phyloP scores from a whole-genome alignment of 2,329 filamentous ascomycete genomes.

The Xylaria sp. region DNA sequence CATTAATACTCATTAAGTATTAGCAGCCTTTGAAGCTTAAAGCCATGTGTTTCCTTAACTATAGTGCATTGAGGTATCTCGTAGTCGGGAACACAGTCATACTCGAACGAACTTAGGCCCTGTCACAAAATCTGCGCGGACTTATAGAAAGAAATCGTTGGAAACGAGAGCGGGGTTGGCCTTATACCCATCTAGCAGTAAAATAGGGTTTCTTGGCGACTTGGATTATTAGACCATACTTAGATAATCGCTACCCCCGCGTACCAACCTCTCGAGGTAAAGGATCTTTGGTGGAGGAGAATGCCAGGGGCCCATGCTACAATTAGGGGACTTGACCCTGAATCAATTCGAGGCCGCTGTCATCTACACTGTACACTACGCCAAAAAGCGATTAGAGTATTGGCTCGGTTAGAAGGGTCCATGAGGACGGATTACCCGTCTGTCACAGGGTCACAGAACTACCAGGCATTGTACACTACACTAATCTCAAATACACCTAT shows the following conservation, averaged over 20 bases:
- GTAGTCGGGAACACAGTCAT: background rate
- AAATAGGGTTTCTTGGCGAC: conserved; percentile 15
- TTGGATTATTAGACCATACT: background rate
- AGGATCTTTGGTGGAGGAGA: conserved; percentile 9
- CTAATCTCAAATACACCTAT: conserved; percentile 26
- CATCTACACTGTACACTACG: conserved; percentile 24
- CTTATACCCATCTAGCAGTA: conserved; percentile 2
- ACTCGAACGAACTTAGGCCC: background rate
- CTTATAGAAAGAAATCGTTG: background rate
- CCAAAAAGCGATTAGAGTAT: conserved; percentile 1
- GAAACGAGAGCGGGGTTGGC: conserved; percentile 11
- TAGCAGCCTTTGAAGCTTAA: background rate
- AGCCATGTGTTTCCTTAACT: background rate
- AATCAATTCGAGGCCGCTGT: conserved; percentile 20
- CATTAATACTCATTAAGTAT: conserved; percentile 1
- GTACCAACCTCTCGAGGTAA: conserved; percentile 21
- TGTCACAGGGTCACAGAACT: conserved; percentile 18
- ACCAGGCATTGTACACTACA: conserved; percentile 9
- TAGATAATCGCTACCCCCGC: conserved; percentile 12
- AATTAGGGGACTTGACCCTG: conserved; percentile 23
- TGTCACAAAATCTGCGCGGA: background rate
- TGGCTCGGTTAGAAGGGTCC: conserved; percentile 24
- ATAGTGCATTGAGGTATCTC: background rate
- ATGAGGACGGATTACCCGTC: conserved; percentile 16
- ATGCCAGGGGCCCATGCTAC: conserved; percentile 18